Evolutionary conservation across 2,329 filamentous ascomycete genomes (phyloP).

Genomic region (Paecilomyces formosus): DNA sequence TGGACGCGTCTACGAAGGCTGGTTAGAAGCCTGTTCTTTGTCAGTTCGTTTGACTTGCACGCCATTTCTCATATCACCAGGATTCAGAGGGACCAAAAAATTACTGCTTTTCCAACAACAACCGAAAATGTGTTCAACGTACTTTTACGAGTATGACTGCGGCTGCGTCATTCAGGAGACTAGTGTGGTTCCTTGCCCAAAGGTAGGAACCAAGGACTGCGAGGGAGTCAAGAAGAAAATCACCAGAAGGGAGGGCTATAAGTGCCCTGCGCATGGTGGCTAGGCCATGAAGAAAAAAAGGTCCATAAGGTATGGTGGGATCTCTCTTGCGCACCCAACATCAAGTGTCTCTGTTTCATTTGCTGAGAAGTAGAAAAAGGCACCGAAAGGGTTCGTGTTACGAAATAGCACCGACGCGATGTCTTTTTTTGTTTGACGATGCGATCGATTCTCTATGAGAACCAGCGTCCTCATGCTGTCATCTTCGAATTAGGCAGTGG

Average conservation of each 20-base stretch:
- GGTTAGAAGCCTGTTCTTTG: background rate
- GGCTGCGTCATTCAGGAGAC: constrained; percentile 26
- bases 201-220: constrained; percentile 19
- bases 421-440: background rate
- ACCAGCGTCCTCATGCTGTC: background rate
- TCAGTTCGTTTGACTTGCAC: background rate
- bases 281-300: background rate
- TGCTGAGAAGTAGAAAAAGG: background rate
- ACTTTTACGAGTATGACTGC: constrained; percentile 30
- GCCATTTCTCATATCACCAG: background rate
- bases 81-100: background rate
- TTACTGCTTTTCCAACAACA: background rate
- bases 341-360: background rate
- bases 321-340: background rate
- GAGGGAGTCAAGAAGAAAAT: constrained; percentile 20
- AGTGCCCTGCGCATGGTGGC: constrained; percentile 22
- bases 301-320: background rate
- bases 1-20: background rate
- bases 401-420: background rate
- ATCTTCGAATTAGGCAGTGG: no score
- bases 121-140: constrained; percentile 28
- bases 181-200: constrained; percentile 27
- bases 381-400: background rate
- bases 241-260: constrained; percentile 23
- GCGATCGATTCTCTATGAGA: background rate